A percentile compares a stretch with the other conserved stretches of the same genome.
Conservation (phyloP, 2,329 filamentous ascomycete genomes). For the Lomentospora prolificans region DNA sequence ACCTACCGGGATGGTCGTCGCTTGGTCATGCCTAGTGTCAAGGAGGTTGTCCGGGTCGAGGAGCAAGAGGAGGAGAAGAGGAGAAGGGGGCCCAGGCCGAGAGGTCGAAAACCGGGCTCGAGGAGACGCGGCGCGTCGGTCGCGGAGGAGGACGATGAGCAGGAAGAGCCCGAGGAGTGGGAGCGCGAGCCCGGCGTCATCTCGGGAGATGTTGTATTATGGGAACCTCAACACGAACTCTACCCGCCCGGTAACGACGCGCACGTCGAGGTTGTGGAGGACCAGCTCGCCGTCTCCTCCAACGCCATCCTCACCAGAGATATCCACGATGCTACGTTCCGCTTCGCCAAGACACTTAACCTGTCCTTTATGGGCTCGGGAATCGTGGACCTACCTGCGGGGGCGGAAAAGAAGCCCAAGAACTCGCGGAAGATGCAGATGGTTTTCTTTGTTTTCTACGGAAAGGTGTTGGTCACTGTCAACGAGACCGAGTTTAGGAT, state of each 20-base stretch:
- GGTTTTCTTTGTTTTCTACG: slow-evolving; percentile 83
- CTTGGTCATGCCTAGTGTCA: slow-evolving; percentile 60
- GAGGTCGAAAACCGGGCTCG: slow-evolving; percentile 21
- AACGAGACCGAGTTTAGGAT: slow-evolving; percentile 71
- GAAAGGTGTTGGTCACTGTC: slow-evolving; percentile 71
- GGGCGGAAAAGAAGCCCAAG: slow-evolving; percentile 77
- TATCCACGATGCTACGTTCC: slow-evolving; percentile 61
- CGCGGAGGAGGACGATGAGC: slow-evolving; percentile 38
- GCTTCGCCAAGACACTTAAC: slow-evolving; percentile 79
- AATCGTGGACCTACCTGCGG: slow-evolving; percentile 77
- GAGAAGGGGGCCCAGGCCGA: slow-evolving; percentile 7
- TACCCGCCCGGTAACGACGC: slow-evolving; percentile 45
- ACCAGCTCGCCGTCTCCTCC: slow-evolving; percentile 47
- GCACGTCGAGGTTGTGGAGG: slow-evolving; percentile 40
- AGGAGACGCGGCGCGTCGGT: slow-evolving; percentile 20
- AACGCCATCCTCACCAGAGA: slow-evolving; percentile 47
- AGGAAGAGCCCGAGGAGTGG: slow-evolving; percentile 57
- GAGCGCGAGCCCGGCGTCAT: slow-evolving; percentile 58
- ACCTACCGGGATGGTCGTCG: slow-evolving; percentile 25
- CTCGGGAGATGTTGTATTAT: slow-evolving; percentile 52
- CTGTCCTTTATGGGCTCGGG: slow-evolving; percentile 82
- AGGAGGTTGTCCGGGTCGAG: slow-evolving; percentile 68
- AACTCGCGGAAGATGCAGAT: slow-evolving; percentile 95
- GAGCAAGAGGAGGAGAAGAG: slow-evolving; percentile 31
- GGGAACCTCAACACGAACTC: slow-evolving; percentile 48